A percentile compares a stretch with the other conserved stretches of the same genome.
phyloP scores from a whole-genome alignment of 768 basidiomycete genomes.

The Ramaria rubella region DNA sequence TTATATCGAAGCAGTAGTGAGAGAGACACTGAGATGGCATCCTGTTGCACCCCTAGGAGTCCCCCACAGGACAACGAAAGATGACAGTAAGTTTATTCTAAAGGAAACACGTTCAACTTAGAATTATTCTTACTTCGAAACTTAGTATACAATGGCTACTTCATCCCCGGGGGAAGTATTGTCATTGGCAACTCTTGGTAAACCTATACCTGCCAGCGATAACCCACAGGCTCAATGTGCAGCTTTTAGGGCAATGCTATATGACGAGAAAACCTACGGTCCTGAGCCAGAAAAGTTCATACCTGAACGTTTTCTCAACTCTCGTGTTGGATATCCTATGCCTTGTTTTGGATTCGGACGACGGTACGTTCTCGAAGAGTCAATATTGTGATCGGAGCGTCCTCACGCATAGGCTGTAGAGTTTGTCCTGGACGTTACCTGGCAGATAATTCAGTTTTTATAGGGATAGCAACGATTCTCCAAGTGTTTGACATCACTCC shows the following conservation, averaged over 20 bases:
- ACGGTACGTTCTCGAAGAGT: background rate
- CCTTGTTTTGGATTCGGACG: constrained; percentile 19
- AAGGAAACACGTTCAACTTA: constrained; percentile 28
- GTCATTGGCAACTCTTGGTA: constrained; percentile 10
- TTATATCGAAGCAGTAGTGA: constrained; percentile 16
- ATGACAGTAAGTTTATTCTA: no score
- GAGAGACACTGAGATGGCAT: constrained; percentile 28
- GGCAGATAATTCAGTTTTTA: constrained; percentile 7
- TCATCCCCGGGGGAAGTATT: constrained; percentile 6
- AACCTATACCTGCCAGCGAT: background rate
- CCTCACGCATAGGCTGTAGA: background rate
- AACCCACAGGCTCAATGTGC: background rate
- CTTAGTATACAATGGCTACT: constrained; percentile 2
- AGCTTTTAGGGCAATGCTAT: constrained; percentile 25
- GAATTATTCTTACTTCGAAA: no score
- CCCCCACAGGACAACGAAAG: constrained; percentile 3
- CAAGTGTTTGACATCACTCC: constrained; percentile 10
- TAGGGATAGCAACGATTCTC: constrained; percentile 12
- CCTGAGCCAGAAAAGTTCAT: constrained; percentile 35
- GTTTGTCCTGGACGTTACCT: constrained; percentile 15
- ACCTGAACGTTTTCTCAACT: constrained; percentile 29
- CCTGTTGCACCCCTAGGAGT: constrained; percentile 9
- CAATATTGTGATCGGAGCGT: background rate
- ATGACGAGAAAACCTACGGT: constrained; percentile 30
- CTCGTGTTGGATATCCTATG: background rate